Evolutionary conservation across 768 basidiomycete species (phyloP), one percentile per base, ranked within the genome.

Genomic region (Austroboletus eburneus): DNA sequence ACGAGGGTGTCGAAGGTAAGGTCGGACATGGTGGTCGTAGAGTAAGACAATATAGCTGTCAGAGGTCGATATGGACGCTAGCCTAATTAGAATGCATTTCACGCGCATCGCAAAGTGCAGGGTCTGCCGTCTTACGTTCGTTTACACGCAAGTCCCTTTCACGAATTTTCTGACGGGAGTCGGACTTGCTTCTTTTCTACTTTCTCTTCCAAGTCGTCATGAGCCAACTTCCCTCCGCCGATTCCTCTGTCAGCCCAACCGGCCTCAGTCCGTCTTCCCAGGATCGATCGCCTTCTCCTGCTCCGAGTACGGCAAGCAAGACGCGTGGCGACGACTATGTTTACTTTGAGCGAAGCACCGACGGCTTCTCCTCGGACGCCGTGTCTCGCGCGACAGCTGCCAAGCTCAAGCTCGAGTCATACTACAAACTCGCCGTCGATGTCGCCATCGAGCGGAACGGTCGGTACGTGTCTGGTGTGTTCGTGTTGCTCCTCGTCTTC

Each of bases 371-470:
- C 16, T 81, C 91, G 53, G 85, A 89, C 62, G 87, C 91, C 17
- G 77, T 91, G 43, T 91, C 92, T 48, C 87, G 88, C 41, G 85
- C 91, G 8, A 95, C 91, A 39, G 89, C 88, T 21, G 92, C 94
- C 17, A 96, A 96, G 65, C 81, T 97, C 66, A 96, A 96, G 69
- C 83, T 99, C 46, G 94, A 95, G 69, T 89, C 94, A 38, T 97
- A 85, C 73, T 99, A 99, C 77, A 97, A 97, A 69, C 87, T 97
- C 48, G 92, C 94, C 5, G 95, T 99, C 27, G 93, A 98, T 65
- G 80, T 91, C 52, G 95, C 95, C 39, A 95, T 99, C 52, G 93
- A 93, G 65, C 76, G 95, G 48, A 97, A 97, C 68, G 85, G 87
- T 42, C 81, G 95, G 94, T 95, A 59, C 43, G 64, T 59, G 47